Evolutionary conservation across 2,329 filamentous ascomycete genomes (phyloP), one percentile per base, ranked within the genome.

Genomic region (Neocatenulostroma microsporum): DNA sequence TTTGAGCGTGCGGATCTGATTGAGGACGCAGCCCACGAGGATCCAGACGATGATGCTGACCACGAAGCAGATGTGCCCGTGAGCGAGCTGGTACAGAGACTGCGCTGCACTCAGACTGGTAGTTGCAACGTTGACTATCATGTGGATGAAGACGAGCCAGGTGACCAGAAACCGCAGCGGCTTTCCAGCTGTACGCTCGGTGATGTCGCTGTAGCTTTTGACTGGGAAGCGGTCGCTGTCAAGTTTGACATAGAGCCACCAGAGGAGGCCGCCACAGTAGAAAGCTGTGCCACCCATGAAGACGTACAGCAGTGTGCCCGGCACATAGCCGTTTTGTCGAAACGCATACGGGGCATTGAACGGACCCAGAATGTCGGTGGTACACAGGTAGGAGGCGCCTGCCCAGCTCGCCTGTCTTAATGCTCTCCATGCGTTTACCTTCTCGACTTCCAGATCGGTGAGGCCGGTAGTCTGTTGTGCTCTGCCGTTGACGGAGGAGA

Each of bases 1-100:
- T 47, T 71, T 65, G 26, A 78, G 59, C 1, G 72, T 76, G 9
- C 74, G 66, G 31, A 78, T 69, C 46, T 76, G 73, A 3, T 69
- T 69, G 3, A 76, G 44, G n/a, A 72, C 23, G 43, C 74, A 71
- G 11, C 74, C 73, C 2, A 62, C 63, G 12, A 66, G 48, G 9
- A 49, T 39, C 23, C 48, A 47, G 23, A 78, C 64, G 27, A 74
- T 23, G 21, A 38, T 38, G 13, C 28, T 14, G 9, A 38, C 36
- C 6, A 38, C 36, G 36, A 38, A 38, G 36, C 36, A 38, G 10
- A 38, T 33, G 14, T 23, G 36, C 14, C 36, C 36, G 8, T 32
- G 14, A 7, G 36, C 17, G 4, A 38, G 29, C 23, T 38, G 36
- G 15, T 38, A 28, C 10, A 38, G 17, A 5, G 17, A 23, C 18